Conservation (phyloP, 1,284 basidiomycete genomes). For the Agaricales sp. region DNA sequence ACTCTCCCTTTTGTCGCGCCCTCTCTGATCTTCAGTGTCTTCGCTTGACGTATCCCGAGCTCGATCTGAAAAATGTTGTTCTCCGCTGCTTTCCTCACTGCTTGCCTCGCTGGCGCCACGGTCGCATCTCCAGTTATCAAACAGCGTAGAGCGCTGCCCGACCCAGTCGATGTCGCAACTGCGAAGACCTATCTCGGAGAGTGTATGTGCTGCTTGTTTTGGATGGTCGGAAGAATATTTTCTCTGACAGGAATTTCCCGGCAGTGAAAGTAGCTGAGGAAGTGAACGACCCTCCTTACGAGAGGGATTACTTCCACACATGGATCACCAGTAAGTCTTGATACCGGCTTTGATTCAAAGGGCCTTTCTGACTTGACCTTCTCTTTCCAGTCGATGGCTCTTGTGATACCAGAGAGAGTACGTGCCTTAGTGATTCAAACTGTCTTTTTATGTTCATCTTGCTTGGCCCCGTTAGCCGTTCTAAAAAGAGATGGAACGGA, state of each 20-base stretch:
- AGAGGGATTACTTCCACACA: conserved; percentile 29
- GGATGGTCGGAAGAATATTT: not conserved
- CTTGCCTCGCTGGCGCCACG: not conserved
- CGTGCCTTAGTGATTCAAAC: conserved; percentile 10
- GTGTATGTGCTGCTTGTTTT: conserved; percentile 16
- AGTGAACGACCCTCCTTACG: conserved; percentile 35
- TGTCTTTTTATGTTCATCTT: conserved; percentile 2
- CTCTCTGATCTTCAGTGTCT: no score
- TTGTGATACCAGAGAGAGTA: conserved; percentile 45
- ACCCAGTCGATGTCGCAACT: conserved; percentile 24
- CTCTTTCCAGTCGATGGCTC: conserved; percentile 30
- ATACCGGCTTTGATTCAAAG: not conserved
- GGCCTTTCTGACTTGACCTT: conserved; percentile 1
- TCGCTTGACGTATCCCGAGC: no score
- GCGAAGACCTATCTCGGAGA: conserved; percentile 27
- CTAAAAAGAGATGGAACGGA: conserved; percentile 41
- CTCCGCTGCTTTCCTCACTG: not conserved
- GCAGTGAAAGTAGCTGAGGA: no score
- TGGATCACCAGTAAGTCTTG: conserved; percentile 32
- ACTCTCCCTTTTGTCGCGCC: no score
- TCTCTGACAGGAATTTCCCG: no score
- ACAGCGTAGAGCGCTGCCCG: conserved; percentile 20
- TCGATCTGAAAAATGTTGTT: no score
- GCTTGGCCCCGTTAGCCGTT: conserved; percentile 26
- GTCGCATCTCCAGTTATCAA: not conserved